A percentile compares a stretch with the other conserved stretches of the same genome.
Conservation (phyloP, 192 early-diverging fungal species). For the Endogone sp. region DNA sequence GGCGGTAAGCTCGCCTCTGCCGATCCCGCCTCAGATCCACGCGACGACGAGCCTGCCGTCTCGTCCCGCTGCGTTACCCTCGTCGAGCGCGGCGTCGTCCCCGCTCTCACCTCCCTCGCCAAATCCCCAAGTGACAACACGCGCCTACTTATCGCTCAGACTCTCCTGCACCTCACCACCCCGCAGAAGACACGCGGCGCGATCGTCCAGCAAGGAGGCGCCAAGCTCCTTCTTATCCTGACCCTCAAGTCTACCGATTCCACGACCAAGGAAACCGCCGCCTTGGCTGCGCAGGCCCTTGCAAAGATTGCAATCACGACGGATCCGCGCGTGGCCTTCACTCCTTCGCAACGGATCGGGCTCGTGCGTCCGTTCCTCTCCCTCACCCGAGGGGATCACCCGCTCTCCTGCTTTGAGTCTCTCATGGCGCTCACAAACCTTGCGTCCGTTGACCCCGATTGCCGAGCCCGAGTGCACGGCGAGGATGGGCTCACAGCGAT, state of each 20-base stretch:
- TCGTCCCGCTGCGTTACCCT: conserved; percentile 47
- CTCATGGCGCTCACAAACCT: conserved; percentile 94
- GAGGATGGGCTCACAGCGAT: conserved; percentile 63
- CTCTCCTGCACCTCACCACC: conserved; percentile 68
- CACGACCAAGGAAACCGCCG: neutral
- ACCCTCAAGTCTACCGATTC: no score
- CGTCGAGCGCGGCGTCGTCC: conserved; percentile 55
- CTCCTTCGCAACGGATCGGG: conserved; percentile 56
- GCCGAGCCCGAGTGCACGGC: conserved; percentile 55
- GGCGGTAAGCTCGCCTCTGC: neutral
- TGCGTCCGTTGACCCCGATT: conserved; percentile 65
- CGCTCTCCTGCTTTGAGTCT: conserved; percentile 82
- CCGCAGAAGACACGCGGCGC: conserved; percentile 64
- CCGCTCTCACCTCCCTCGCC: conserved; percentile 49
- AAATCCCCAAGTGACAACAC: conserved; percentile 53
- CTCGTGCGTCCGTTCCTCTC: conserved; percentile 68
- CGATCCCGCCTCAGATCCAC: conserved; percentile 38
- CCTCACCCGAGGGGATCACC: conserved; percentile 51
- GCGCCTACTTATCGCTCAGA: conserved; percentile 59
- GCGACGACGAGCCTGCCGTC: conserved; percentile 60
- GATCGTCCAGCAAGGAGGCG: conserved; percentile 81
- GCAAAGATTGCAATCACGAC: conserved; percentile 93
- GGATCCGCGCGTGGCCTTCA: conserved; percentile 85
- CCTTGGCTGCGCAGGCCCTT: conserved; percentile 69
- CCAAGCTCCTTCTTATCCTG: conserved; percentile 57